Base-by-base conservation (phyloP, 495 filamentous ascomycete genomes). In the Thozetella sp. region DNA sequence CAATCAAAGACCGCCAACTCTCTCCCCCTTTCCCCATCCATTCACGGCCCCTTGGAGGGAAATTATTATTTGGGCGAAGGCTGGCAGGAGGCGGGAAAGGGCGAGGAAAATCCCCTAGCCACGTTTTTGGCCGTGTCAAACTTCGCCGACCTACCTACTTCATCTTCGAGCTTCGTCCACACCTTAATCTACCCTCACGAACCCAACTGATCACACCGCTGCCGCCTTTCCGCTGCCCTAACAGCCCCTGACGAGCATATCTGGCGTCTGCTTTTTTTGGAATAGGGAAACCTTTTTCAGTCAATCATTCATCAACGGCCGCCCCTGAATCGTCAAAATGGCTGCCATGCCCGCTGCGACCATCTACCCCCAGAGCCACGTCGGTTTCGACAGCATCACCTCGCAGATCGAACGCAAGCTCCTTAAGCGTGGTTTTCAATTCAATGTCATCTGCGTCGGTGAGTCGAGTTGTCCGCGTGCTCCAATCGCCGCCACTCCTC, bases 401-500 rank as follows among this genome's bases (percentile, higher is more conserved):
- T 91, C 88, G 34, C 93, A 98, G 81, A 97, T 98, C 67, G 94
- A 99, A 86, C 89, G 91, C 79, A 99, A 99, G 88, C 90, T 99
- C 66, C 80, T 99, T 76, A 99, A 99, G 86, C 93, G 95, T 74
- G 95, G 95, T 66, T 99, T 99, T 77, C 95, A 99, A 78, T 99
- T 99, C 86, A 99, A 99, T 76, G 89, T 99, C 67, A 99, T 99
- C 79, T 98, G 96, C 77, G 95, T 99, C 78, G 95, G 95, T 99
- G 82, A 72, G 94, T 88, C 40, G 55, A 56, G 3, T 46, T 46
- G 55, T 34, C 23, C n/a, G n/a, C 45, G 43, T 51, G 46, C 22
- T 56, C 40, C 23, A 3, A 53, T 46, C 60, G 58, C 59, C 53
- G 54, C 63, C 30, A 25, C 60, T 45, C 54, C 43, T 25, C 37